Base-by-base conservation (phyloP, 208 protist species). In the Jaenimonas drosophilae region DNA sequence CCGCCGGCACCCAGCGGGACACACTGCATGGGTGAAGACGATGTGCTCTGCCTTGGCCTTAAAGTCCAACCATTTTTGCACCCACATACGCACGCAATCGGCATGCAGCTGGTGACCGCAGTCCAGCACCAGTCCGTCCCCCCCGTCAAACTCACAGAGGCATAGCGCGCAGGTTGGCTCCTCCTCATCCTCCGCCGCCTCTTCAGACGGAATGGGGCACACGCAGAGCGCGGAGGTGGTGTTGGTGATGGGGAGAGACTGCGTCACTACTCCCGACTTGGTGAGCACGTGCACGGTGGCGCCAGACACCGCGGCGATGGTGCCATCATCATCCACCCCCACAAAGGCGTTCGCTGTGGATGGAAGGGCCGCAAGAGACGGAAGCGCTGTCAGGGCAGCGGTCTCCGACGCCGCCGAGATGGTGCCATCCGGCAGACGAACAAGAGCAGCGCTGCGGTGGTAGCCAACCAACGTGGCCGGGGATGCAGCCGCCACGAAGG, bases 31-130 rank as follows among this genome's bases (percentile, higher is more conserved):
- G 0, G 74, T 93, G 48, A 93, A 93, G n/a, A 69, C 66, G 20
- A 93, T 55, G 51, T 88, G 85, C 25, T 82, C 65, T 24, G 70
- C 85, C 28, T 83, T 87, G 21, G 44, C 51, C 7, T 55, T 59
- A 49, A 84, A 93, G 49, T 66, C 60, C 36, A 84, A 66, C 66
- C 77, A 85, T 2, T 39, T 72, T 20, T 36, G 33, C 28, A 80
- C 79, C 65, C 82, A 93, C 43, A 83, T 64, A 17, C 61, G 59
- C 27, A 85, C 53, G 47, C 85, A 93, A 5, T 87, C 79, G 25
- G 60, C 68, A 53, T 93, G 85, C 37, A 93, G 89, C 33, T 59
- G 45, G 47, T 93, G 85, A 2, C 85, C 80, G 49, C 85, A 93
- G 53, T 93, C 85, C 0, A 93, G 54, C 16, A 76, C 87, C 3